Evolutionary conservation across 495 filamentous ascomycete species (phyloP), one percentile per base, ranked within the genome.

Genomic region (Saxophila tyrrhenica): DNA sequence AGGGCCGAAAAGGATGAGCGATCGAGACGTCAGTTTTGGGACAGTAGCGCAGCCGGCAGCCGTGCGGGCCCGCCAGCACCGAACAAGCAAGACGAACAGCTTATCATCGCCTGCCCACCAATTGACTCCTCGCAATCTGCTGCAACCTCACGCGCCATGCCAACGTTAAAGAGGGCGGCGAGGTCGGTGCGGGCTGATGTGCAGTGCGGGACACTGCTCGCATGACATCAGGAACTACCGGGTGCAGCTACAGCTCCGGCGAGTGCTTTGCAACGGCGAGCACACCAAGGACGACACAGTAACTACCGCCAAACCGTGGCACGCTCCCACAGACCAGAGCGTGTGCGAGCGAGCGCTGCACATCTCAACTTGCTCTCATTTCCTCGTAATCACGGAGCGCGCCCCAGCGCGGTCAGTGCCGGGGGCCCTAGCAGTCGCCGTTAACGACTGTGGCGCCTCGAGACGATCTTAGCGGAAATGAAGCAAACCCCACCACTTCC

Each of bases 1-100:
- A 57, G 48, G 48, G 25, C 54, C 54, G 54, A 57, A 57, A 51
- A 57, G 29, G 24, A 38, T 41, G 47, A 21, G 20, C 25, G 3
- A 20, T 21, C 2, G 8, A 39, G n/a, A 56, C 53, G 53, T 56
- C 53, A 50, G 8, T 20, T 19, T 20, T 41, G 7, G 38, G 25
- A n/a, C 24, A 49, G 3, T 55, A 48, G 25, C n/a, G n/a, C 19
- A 48, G 52, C 52, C 52, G 52, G 9, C 24, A 39, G 39, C 51
- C 51, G 51, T 51, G 8, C 19, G 43, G 43, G 20, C 10, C 10
- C 45, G 45, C 45, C 23, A 48, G 8, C 41, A 44, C 7, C n/a
- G 19, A 17, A 17, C 35, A 39, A 16, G 35, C 35, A 39, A 16
- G 35, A 9, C 35, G 8, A 39, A 39, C 35, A 16, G 35, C 35